Percentiles rank a stretch among this genome's conserved stretches.
These are phyloP conservation scores for Asterionellopsis glacialis DNA, from an alignment of 108 stramenopile genomes.

Conservation along the genomic window DNA sequence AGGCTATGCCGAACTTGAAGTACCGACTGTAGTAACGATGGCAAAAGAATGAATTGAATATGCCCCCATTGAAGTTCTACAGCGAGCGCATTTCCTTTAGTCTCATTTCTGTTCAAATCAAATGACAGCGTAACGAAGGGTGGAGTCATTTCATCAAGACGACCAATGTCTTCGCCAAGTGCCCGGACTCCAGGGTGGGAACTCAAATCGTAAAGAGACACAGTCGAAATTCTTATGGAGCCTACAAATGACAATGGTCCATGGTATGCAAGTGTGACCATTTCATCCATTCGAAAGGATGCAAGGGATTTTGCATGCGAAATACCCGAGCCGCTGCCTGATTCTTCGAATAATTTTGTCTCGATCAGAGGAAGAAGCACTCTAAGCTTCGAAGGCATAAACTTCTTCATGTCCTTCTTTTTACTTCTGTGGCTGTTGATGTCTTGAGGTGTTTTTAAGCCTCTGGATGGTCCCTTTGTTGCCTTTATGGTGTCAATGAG, in stretches of 20 bases:
- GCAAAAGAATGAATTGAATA: slow-evolving; percentile 34
- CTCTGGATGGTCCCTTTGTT: background rate
- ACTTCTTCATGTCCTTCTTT: no score
- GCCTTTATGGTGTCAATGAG: slow-evolving; percentile 9
- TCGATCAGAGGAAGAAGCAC: background rate
- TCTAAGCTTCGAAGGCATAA: no score
- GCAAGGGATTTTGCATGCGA: slow-evolving; percentile 20
- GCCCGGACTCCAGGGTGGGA: slow-evolving; percentile 18
- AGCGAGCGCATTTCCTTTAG: background rate
- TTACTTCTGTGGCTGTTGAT: no score
- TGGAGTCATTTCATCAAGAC: slow-evolving; percentile 1
- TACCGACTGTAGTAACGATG: slow-evolving; percentile 27
- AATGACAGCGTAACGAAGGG: slow-evolving; percentile 25
- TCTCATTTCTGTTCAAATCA: slow-evolving; percentile 1
- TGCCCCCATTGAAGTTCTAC: slow-evolving; percentile 30
- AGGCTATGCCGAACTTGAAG: slow-evolving; percentile 2
- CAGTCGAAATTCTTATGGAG: slow-evolving; percentile 20
- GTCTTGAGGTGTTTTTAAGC: no score
- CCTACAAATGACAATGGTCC: background rate
- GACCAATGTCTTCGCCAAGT: slow-evolving; percentile 8
- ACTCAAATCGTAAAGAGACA: slow-evolving; percentile 28
- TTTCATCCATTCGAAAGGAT: slow-evolving; percentile 22
- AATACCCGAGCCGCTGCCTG: background rate
- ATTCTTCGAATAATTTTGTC: background rate
- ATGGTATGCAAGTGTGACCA: background rate